Percentiles rank a stretch among this genome's conserved stretches.
Evolutionary conservation across 2,329 filamentous ascomycete species (phyloP).

Genomic region (Colletotrichum sp.): DNA sequence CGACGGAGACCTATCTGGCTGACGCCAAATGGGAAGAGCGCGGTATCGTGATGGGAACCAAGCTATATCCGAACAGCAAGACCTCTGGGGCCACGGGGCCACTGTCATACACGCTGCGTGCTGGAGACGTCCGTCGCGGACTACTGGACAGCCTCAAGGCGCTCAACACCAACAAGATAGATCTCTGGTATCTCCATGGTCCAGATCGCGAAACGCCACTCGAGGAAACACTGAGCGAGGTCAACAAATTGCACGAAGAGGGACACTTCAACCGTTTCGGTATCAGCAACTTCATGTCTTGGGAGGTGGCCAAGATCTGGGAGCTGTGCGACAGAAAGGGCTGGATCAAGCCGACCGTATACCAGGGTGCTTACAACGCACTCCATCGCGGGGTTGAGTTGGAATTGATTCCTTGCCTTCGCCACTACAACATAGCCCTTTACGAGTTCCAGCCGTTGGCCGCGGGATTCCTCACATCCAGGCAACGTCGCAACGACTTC

Average conservation of each 20-base stretch:
- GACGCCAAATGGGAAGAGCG: constrained; percentile 39
- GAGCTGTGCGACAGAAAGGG: constrained; percentile 71
- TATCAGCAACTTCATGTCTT: background rate
- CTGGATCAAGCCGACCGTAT: constrained; percentile 76
- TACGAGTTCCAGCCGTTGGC: background rate
- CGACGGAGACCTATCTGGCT: constrained; percentile 62
- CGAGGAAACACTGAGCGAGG: constrained; percentile 33
- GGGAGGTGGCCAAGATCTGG: background rate
- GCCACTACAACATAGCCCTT: background rate
- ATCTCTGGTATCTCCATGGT: constrained; percentile 62
- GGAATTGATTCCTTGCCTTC: constrained; percentile 42
- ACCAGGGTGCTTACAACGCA: constrained; percentile 71
- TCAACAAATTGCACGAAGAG: background rate
- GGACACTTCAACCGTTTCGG: background rate
- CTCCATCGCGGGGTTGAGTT: constrained; percentile 66
- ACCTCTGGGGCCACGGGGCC: background rate
- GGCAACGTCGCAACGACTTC: background rate
- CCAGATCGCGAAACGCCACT: constrained; percentile 66
- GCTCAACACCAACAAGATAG: constrained; percentile 42
- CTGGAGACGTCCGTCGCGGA: background rate
- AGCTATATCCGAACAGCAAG: constrained; percentile 36
- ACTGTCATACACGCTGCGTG: background rate
- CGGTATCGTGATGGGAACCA: constrained; percentile 47
- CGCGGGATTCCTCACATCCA: background rate
- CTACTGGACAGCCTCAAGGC: constrained; percentile 36